A percentile compares a stretch with the other conserved stretches of the same genome.
phyloP scores from a whole-genome alignment of 495 filamentous ascomycete genomes.

The Penicillium coprophilum region DNA sequence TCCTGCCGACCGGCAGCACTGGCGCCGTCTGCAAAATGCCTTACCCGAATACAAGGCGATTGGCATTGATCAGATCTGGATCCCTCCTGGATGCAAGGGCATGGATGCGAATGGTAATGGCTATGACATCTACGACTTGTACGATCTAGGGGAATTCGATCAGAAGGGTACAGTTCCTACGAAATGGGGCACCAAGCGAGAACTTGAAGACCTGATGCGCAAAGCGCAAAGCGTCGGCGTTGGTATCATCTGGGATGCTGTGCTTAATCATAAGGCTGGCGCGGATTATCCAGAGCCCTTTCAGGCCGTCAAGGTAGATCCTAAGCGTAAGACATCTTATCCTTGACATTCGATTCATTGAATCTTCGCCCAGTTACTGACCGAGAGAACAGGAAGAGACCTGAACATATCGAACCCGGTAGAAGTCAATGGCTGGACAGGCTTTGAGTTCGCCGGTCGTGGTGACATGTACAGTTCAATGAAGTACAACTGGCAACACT shows the following conservation, averaged over 20 bases:
- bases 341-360: neutral
- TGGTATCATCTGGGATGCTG: constrained; percentile 70
- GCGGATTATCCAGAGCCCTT: constrained; percentile 64
- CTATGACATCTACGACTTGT: constrained; percentile 78
- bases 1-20: constrained; percentile 63
- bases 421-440: constrained; percentile 67
- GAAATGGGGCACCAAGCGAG: constrained; percentile 70
- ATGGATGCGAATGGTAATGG: constrained; percentile 62
- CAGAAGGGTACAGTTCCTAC: constrained; percentile 65
- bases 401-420: constrained; percentile 56
- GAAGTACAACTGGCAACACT: constrained; percentile 71
- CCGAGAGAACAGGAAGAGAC: constrained; percentile 46
- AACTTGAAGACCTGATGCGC: constrained; percentile 54
- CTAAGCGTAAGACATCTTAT: constrained; percentile 36
- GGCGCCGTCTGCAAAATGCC: constrained; percentile 55
- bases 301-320: constrained; percentile 61
- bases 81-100: constrained; percentile 73
- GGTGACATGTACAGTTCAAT: constrained; percentile 56
- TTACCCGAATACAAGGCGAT: constrained; percentile 56
- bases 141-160: constrained; percentile 75
- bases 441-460: constrained; percentile 64
- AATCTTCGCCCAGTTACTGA: neutral
- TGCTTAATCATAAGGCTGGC: constrained; percentile 74
- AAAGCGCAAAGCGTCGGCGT: constrained; percentile 54
- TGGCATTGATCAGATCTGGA: constrained; percentile 68